Conservation (phyloP, 164 flowering plant genomes). For the Magnolia kwangsiensis region DNA sequence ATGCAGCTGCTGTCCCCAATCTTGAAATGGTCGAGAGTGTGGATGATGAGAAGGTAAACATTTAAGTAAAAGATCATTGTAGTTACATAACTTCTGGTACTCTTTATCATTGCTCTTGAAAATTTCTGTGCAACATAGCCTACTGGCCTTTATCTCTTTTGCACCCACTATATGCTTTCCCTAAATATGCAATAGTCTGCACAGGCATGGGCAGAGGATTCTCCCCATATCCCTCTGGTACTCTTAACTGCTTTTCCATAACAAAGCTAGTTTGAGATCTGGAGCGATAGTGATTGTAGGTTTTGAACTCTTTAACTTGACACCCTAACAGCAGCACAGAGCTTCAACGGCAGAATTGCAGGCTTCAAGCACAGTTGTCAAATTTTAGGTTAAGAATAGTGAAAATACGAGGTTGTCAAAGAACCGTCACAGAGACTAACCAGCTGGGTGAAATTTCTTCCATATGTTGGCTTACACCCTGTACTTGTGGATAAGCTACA, state of each 20-base stretch:
- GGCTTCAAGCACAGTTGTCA: neutral
- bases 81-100: neutral
- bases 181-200: neutral
- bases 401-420: too few species aligned
- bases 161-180: neutral
- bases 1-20: conserved; percentile 84
- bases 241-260: neutral
- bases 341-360: neutral
- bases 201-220: neutral
- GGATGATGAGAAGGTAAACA: conserved; percentile 81
- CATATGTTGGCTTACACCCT: too few species aligned
- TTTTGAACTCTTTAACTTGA: neutral
- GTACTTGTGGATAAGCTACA: too few species aligned
- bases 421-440: too few species aligned
- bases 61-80: neutral
- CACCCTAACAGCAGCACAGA: neutral
- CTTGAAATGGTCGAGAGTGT: conserved; percentile 81
- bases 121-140: neutral
- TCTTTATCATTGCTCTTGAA: neutral
- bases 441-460: too few species aligned
- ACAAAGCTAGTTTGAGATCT: neutral
- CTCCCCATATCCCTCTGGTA: neutral
- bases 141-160: neutral
- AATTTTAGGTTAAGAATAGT: neutral
- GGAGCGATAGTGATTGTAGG: neutral